These are phyloP conservation scores for Hura crepitans DNA, from an alignment of 441 rosid genomes.

Conservation along the genomic window DNA sequence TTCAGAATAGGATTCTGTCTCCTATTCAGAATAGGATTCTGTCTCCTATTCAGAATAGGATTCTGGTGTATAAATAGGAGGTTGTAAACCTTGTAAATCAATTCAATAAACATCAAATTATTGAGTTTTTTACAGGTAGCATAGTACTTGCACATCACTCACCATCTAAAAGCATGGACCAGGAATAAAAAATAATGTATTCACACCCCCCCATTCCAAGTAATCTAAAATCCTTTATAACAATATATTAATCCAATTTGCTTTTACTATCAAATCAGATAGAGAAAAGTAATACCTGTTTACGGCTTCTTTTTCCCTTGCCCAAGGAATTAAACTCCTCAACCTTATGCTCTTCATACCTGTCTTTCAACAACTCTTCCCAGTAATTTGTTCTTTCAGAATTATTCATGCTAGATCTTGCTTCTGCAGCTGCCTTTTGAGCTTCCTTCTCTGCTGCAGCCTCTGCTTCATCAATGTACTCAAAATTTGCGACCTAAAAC, in stretches of 20 bases:
- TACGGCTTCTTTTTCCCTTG: constrained; percentile 91
- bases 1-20: too few relatives aligned
- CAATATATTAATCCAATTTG: too few relatives aligned
- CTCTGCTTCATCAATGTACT: constrained; percentile 83
- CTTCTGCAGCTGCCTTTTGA: constrained; percentile 55
- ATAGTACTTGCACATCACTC: not conserved
- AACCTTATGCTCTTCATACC: constrained; percentile 67
- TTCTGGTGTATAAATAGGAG: too few relatives aligned
- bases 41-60: too few relatives aligned
- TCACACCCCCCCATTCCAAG: not conserved
- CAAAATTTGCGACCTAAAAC: constrained; percentile 90
- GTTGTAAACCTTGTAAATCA: too few relatives aligned
- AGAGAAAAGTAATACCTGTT: constrained; percentile 52
- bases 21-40: too few relatives aligned
- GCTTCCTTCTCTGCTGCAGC: constrained; percentile 64
- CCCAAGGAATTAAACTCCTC: constrained; percentile 83
- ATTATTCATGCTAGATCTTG: constrained; percentile 43
- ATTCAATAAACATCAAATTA: too few relatives aligned
- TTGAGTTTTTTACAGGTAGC: too few relatives aligned
- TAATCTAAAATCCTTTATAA: not conserved
- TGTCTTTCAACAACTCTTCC: constrained; percentile 90
- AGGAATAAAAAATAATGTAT: not conserved
- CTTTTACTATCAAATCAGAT: not conserved
- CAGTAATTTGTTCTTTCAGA: constrained; percentile 75
- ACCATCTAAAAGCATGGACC: not conserved